Evolutionary conservation across 257 asterid genomes (phyloP), one percentile per base, ranked within the genome.

Genomic region (Perilla frutescens): DNA sequence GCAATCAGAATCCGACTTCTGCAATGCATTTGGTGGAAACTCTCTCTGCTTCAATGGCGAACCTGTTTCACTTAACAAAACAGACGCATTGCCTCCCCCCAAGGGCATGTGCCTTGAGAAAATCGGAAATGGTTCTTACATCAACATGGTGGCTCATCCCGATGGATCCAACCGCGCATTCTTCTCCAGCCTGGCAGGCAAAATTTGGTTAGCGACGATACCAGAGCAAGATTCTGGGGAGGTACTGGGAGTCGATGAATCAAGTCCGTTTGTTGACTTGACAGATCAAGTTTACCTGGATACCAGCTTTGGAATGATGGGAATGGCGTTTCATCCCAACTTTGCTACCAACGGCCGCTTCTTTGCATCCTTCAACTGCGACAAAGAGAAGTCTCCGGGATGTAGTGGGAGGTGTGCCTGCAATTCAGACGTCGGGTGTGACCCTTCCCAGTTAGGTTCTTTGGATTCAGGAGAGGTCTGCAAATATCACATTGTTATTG

Each of bases 361-460:
- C 74, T 94, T 91, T n/a, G 99, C 98, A 0, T 91, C 98, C 11
- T 94, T 78, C 71, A 94, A 91, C 82, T 91, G 96, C 45, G 97
- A 91, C 69, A 91, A 87, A 69, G 75, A 73, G 68, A 90, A 86
- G 68, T 87, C 92, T 0, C 90, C 96, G 3, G 90, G 77, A 34
- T 94, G 95, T 31, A 76, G 78, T 7, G 98, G 96, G 66, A 87
- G 87, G 68, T 94, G 98, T 68, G 91, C 95, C 3, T 94, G 98
- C 77, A 90, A 94, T 66, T 88, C 95, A 5, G 95, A 91, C 50
- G 97, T 90, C 20, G 83, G 67, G 14, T 94, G 98, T 70, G 98
- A 94, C 26, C 98, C 98, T 5, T 85, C 98, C 7, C 77, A 89
- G 81, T 69, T 94, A 40, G 89, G 82, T 4, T 64, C 91, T 12